A percentile compares a stretch with the other conserved stretches of the same genome.
Evolutionary conservation across 805 yeast genomes (phyloP).

Genomic region (Candida endomychidarum): DNA sequence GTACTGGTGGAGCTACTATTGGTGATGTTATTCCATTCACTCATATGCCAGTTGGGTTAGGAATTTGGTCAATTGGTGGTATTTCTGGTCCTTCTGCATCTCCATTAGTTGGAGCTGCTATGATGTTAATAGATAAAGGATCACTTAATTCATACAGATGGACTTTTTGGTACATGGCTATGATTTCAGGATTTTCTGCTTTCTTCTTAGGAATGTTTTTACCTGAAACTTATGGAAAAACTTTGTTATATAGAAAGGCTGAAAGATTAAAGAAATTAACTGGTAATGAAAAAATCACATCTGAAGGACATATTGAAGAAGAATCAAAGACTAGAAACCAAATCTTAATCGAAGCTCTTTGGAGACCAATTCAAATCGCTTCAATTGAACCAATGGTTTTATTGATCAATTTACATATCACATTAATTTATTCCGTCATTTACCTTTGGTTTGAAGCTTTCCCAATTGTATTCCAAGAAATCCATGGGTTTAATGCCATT

Average conservation of each 20-base stretch:
- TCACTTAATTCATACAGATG: constrained; percentile 16
- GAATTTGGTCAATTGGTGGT: constrained; percentile 54
- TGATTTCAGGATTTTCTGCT: constrained; percentile 38
- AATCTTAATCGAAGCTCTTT: constrained; percentile 31
- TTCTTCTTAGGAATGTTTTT: constrained; percentile 38
- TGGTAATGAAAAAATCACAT: constrained; percentile 45
- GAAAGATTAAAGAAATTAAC: constrained; percentile 46
- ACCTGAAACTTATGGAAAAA: constrained; percentile 49
- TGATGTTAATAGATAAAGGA: constrained; percentile 45
- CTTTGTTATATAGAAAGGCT: constrained; percentile 51
- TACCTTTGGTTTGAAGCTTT: constrained; percentile 55
- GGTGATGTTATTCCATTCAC: constrained; percentile 49
- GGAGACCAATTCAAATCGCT: constrained; percentile 52
- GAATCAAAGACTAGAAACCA: constrained; percentile 19
- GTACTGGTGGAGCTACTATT: constrained; percentile 59
- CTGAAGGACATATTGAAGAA: constrained; percentile 39
- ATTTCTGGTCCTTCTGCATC: constrained; percentile 57
- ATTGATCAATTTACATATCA: constrained; percentile 50
- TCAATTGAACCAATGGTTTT: constrained; percentile 57
- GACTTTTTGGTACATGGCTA: constrained; percentile 52
- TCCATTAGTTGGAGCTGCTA: constrained; percentile 55
- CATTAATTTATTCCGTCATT: constrained; percentile 51
- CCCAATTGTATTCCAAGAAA: constrained; percentile 50
- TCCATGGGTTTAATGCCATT: constrained; percentile 47
- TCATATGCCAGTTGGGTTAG: constrained; percentile 46